Conservation (phyloP, 2,329 filamentous ascomycete species). For the Hypoxylon sp. region DNA sequence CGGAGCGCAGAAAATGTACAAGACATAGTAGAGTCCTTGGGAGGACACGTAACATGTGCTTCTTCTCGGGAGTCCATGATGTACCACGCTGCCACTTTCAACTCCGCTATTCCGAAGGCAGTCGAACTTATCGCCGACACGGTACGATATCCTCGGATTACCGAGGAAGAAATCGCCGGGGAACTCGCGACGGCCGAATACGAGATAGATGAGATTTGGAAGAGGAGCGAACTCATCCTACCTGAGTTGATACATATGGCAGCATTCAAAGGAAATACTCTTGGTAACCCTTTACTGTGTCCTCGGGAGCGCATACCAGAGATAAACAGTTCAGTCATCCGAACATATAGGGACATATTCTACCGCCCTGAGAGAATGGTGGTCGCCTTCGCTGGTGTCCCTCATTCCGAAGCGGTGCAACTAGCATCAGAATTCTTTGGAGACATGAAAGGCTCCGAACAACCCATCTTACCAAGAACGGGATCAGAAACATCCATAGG, state of each 20-base stretch:
- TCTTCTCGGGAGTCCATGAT: slow-evolving; percentile 96
- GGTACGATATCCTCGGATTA: slow-evolving; percentile 87
- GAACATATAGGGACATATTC: slow-evolving; percentile 85
- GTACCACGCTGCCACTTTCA: slow-evolving; percentile 99
- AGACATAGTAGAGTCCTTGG: slow-evolving; percentile 87
- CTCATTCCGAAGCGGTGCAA: slow-evolving; percentile 83
- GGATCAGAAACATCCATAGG: slow-evolving; percentile 71
- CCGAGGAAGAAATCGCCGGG: slow-evolving; percentile 86
- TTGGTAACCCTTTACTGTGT: slow-evolving; percentile 93
- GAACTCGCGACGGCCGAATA: slow-evolving; percentile 94
- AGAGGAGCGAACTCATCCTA: slow-evolving; percentile 94
- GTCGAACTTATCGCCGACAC: slow-evolving; percentile 92
- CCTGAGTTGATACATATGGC: slow-evolving; percentile 96
- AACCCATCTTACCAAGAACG: slow-evolving; percentile 65
- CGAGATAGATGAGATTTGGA: slow-evolving; percentile 97
- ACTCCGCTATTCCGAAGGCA: slow-evolving; percentile 86
- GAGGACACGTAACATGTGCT: slow-evolving; percentile 96
- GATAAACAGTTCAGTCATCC: slow-evolving; percentile 81
- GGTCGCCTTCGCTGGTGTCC: slow-evolving; percentile 92
- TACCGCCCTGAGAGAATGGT: slow-evolving; percentile 93
- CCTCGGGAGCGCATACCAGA: slow-evolving; percentile 83
- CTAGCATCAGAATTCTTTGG: slow-evolving; percentile 90
- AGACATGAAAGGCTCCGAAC: slow-evolving; percentile 78
- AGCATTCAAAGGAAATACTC: slow-evolving; percentile 94
- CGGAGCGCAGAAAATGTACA: slow-evolving; percentile 87